Percentiles rank a stretch among this genome's conserved stretches.
phyloP scores from a whole-genome alignment of 2,329 filamentous ascomycete genomes.

The Xylariales sp. region DNA sequence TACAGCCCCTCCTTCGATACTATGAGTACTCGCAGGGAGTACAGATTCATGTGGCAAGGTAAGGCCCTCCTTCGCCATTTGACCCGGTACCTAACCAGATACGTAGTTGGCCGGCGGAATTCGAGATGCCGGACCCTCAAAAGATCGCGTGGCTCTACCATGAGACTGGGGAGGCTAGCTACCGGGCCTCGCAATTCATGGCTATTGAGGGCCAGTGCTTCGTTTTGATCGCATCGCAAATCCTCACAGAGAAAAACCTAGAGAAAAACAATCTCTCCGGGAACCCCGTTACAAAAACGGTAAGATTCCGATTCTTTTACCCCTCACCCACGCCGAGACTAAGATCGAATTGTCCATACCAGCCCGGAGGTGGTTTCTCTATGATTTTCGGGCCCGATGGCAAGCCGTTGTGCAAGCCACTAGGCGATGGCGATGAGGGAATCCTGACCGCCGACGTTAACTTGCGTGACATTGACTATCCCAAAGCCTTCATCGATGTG shows the following conservation, averaged over 20 bases:
- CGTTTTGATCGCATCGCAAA: conserved; percentile 55
- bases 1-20: conserved; percentile 61
- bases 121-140: conserved; percentile 52
- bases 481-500: conserved; percentile 55
- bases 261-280: conserved; percentile 54
- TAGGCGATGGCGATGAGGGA: conserved; percentile 57
- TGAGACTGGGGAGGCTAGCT: conserved; percentile 50
- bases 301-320: conserved; percentile 37
- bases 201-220: conserved; percentile 58
- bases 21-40: conserved; percentile 52
- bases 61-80: conserved; percentile 11
- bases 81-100: conserved; percentile 33
- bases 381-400: conserved; percentile 66
- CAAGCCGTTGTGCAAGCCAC: conserved; percentile 54
- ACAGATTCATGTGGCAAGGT: conserved; percentile 51
- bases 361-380: conserved; percentile 59
- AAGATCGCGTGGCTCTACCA: conserved; percentile 53
- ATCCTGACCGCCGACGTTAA: conserved; percentile 65
- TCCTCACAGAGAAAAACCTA: conserved; percentile 55
- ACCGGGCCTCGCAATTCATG: conserved; percentile 54
- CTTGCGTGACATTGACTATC: conserved; percentile 56
- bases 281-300: conserved; percentile 52
- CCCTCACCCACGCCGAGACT: conserved; percentile 15
- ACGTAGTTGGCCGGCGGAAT: conserved; percentile 50
- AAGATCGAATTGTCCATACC: conserved; percentile 19